These are phyloP conservation scores for Aurantiochytrium sp. DNA, from an alignment of 108 stramenopile genomes.

Conservation along the genomic window DNA sequence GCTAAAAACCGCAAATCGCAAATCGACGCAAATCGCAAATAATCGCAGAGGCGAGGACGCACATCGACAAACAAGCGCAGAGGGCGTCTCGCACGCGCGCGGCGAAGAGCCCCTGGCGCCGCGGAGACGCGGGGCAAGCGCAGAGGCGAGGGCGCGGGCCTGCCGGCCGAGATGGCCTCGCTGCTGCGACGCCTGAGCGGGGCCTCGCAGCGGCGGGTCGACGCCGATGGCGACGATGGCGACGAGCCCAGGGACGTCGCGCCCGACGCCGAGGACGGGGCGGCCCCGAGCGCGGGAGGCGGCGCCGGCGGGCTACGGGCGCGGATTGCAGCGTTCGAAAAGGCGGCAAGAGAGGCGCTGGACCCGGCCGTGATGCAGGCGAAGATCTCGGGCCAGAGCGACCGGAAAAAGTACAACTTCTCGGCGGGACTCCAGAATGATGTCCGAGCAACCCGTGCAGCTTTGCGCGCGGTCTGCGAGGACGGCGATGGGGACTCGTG, in stretches of 20 bases:
- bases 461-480: neutral
- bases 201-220: no score
- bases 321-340: neutral
- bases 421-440: neutral
- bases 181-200: no score
- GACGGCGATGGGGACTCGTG: neutral
- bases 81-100: no score
- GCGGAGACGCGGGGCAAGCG: no score
- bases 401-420: slow-evolving; percentile 14
- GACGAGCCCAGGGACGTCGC: neutral
- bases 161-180: no score
- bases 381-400: neutral
- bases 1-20: no score
- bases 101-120: no score
- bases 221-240: no score
- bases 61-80: no score
- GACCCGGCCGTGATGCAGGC: neutral
- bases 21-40: no score
- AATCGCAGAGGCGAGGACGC: no score
- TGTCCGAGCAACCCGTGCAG: neutral
- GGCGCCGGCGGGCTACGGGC: neutral
- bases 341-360: neutral
- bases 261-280: neutral
- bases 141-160: no score
- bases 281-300: neutral